Evolutionary conservation across 2,329 filamentous ascomycete genomes (phyloP), one percentile per base, ranked within the genome.

Genomic region (Aspergillus piperis): DNA sequence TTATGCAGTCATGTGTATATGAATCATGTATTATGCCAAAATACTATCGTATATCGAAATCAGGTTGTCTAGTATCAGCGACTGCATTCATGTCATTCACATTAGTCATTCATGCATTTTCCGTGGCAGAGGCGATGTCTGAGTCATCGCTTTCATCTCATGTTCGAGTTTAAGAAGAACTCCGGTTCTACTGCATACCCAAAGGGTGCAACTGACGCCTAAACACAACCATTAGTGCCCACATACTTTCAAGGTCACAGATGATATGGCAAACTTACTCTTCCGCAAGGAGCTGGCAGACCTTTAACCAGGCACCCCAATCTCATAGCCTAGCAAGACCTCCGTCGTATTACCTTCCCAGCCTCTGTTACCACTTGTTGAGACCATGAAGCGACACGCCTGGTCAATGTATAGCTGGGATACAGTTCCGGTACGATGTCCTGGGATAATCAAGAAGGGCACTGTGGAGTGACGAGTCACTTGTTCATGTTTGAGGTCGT

Each of bases 381-480:
- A 94, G 36, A 99, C 85, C 89, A 99, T 94, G 72, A 93, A 98
- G 17, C 88, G 84, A 73, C 91, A 94, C 0, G 91, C 90, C 4
- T 90, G 90, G 73, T 99, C 95, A 50, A 97, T 83, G 70, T 94
- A 95, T 8, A 98, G 79, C 62, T 90, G 88, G 0, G 90, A 91
- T 44, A 97, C 94, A 44, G 96, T 91, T 48, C 94, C 94, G 0
- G 93, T 93, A 15, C 92, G 82, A 71, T 90, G 95, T 0, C 95
- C 95, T 0, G 95, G 95, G 23, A 99, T 89, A 66, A 99, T 97
- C n/a, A 96, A 84, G 75, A 98, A 99, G 0, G 95, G 95, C 0
- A 96, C 92, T 0, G 89, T 88, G 0, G 91, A 90, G 72, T 92
- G 89, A 70, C 88, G 91, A 41, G 84, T 81, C 1, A 83, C 78